Percentiles rank a stretch among this genome's conserved stretches.
phyloP scores from a whole-genome alignment of 78 protist species.

The Dictyostelium citrinum region DNA sequence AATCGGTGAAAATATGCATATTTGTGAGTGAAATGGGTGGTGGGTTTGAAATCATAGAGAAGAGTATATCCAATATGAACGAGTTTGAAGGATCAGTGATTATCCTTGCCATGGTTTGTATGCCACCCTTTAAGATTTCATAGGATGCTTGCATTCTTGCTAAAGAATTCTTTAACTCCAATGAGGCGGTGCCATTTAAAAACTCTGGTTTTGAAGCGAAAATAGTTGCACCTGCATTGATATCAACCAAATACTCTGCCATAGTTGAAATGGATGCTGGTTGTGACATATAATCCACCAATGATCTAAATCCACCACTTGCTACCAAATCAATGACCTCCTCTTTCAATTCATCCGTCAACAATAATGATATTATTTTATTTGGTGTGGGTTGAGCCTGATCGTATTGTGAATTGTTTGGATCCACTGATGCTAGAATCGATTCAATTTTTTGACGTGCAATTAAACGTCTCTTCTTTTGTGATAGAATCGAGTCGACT shows the following conservation, averaged over 20 bases:
- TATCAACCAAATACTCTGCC: conserved; percentile 19
- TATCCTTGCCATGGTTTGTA: neutral
- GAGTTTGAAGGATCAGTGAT: conserved; percentile 40
- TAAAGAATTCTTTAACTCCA: conserved; percentile 18
- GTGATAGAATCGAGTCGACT: conserved; percentile 38
- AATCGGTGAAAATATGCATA: conserved; percentile 36
- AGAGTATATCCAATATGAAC: conserved; percentile 13
- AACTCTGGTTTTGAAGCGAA: neutral
- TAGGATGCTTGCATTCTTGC: conserved; percentile 39
- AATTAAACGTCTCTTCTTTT: conserved; percentile 12
- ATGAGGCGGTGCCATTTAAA: conserved; percentile 12
- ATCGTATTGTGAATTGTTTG: conserved; percentile 17
- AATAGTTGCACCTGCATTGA: neutral
- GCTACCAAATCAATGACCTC: conserved; percentile 52
- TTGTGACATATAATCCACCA: conserved; percentile 30
- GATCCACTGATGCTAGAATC: neutral
- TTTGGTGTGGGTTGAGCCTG: neutral
- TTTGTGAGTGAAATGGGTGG: conserved; percentile 46
- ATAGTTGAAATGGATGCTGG: conserved; percentile 28
- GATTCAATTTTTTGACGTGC: conserved; percentile 30
- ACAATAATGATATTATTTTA: neutral
- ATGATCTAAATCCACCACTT: conserved; percentile 32
- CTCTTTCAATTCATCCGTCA: conserved; percentile 63
- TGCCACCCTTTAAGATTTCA: conserved; percentile 58
- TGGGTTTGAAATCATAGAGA: conserved; percentile 22